A percentile compares a stretch with the other conserved stretches of the same genome.
Evolutionary conservation across 169 alveolate genomes (phyloP).

Genomic region (Toxoplasma gondii): DNA sequence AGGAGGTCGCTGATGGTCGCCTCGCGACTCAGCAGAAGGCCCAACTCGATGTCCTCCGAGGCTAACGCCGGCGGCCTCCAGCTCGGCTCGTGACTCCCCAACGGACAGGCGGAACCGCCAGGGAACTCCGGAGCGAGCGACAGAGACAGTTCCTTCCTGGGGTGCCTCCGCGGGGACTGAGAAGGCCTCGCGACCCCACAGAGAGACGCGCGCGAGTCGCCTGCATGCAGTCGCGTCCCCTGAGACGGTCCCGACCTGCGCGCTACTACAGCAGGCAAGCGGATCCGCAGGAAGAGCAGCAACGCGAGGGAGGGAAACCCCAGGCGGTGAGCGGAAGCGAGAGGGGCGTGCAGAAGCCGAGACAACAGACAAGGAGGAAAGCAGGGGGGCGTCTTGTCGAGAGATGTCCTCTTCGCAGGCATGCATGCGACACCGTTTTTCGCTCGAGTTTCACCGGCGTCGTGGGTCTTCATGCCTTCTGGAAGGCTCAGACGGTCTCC

Average conservation of each 20-base stretch:
- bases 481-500: no score
- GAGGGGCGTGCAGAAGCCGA: background rate
- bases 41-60: background rate
- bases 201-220: background rate
- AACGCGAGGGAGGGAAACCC: background rate
- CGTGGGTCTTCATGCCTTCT: no score
- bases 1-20: background rate
- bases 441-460: no score
- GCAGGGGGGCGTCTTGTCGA: background rate
- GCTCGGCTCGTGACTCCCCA: background rate
- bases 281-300: background rate
- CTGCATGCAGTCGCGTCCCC: background rate
- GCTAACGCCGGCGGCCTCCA: background rate
- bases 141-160: background rate
- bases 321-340: background rate
- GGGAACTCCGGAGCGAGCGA: background rate
- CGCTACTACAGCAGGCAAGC: background rate
- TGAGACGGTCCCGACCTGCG: background rate
- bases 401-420: background rate
- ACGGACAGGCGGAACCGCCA: background rate
- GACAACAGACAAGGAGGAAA: background rate
- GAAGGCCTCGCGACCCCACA: background rate
- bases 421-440: background rate
- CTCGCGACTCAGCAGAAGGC: background rate
- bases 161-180: no score